These are phyloP conservation scores for Nadsonia starkeyi-henricii DNA, from an alignment of 1,139 yeast genomes.

Conservation along the genomic window DNA sequence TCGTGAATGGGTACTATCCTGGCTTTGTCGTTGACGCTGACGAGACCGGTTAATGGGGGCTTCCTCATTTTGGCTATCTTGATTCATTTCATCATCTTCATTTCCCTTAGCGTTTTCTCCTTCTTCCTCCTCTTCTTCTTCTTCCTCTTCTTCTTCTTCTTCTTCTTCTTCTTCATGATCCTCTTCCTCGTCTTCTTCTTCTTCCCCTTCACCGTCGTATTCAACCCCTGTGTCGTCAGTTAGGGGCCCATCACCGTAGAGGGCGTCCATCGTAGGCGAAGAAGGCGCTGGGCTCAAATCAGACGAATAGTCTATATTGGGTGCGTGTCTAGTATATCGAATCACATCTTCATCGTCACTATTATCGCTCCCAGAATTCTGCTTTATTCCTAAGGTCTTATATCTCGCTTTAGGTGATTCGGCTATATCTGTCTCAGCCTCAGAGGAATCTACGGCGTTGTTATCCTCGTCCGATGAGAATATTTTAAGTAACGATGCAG, in stretches of 20 bases:
- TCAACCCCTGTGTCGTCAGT: no score
- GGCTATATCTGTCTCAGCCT: constrained; percentile 26
- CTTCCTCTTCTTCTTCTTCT: background rate
- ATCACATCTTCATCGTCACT: constrained; percentile 3
- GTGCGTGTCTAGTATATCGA: constrained; percentile 6
- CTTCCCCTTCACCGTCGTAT: background rate
- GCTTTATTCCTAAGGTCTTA: background rate
- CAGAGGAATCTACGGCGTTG: constrained; percentile 16
- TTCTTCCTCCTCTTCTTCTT: constrained; percentile 2
- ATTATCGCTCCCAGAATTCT: constrained; percentile 4
- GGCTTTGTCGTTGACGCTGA: background rate
- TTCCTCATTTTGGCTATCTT: constrained; percentile 2
- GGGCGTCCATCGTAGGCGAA: background rate
- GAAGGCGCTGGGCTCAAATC: background rate
- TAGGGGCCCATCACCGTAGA: background rate
- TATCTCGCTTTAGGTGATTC: constrained; percentile 8
- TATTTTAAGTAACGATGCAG: background rate
- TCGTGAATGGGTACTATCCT: background rate
- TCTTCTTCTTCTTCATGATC: constrained; percentile 8
- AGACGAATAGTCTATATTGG: constrained; percentile 10
- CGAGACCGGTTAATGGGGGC: background rate
- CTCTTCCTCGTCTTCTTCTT: background rate
- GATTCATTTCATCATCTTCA: background rate
- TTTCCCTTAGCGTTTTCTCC: background rate
- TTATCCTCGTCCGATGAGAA: background rate